Conservation (phyloP, 2,329 filamentous ascomycete genomes). For the Thielaviopsis cerberus region DNA sequence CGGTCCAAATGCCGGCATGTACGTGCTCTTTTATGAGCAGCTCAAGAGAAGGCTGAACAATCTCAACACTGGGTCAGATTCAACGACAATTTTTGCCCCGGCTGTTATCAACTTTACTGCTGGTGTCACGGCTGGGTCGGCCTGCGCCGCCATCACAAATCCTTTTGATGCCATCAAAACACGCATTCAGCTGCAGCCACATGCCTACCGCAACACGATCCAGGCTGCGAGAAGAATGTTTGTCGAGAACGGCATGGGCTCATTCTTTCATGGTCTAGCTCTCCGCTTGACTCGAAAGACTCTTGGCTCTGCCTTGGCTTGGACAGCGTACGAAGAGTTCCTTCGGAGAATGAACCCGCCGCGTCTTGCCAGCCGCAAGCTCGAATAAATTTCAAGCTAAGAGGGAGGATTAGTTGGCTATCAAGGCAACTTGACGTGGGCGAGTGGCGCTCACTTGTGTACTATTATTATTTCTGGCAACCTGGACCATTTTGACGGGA, state of each 20-base stretch:
- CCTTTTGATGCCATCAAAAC: slow-evolving; percentile 97
- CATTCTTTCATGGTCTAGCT: slow-evolving; percentile 69
- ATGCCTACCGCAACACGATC: slow-evolving; percentile 63
- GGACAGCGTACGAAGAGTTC: slow-evolving; percentile 92
- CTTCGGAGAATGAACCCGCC: slow-evolving; percentile 45
- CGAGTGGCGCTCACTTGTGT: background rate
- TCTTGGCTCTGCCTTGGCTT: slow-evolving; percentile 81
- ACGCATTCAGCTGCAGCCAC: slow-evolving; percentile 74
- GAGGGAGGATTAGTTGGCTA: background rate
- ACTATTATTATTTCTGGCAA: background rate
- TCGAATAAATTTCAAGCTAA: slow-evolving; percentile 3
- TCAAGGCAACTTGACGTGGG: background rate
- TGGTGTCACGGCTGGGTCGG: slow-evolving; percentile 59
- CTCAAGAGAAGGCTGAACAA: slow-evolving; percentile 44
- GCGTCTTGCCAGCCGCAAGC: slow-evolving; percentile 4
- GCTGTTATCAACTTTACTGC: slow-evolving; percentile 63
- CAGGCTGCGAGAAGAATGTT: slow-evolving; percentile 64
- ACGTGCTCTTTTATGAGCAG: slow-evolving; percentile 85
- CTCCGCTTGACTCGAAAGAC: slow-evolving; percentile 83
- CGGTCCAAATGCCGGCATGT: slow-evolving; percentile 89
- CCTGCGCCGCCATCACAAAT: slow-evolving; percentile 80
- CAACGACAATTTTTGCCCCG: slow-evolving; percentile 5
- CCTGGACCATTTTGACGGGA: background rate
- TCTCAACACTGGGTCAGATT: slow-evolving; percentile 6
- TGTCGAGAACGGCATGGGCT: slow-evolving; percentile 57